Evolutionary conservation across 2,329 filamentous ascomycete species (phyloP).

Genomic region (Ophiocordyceps australis): DNA sequence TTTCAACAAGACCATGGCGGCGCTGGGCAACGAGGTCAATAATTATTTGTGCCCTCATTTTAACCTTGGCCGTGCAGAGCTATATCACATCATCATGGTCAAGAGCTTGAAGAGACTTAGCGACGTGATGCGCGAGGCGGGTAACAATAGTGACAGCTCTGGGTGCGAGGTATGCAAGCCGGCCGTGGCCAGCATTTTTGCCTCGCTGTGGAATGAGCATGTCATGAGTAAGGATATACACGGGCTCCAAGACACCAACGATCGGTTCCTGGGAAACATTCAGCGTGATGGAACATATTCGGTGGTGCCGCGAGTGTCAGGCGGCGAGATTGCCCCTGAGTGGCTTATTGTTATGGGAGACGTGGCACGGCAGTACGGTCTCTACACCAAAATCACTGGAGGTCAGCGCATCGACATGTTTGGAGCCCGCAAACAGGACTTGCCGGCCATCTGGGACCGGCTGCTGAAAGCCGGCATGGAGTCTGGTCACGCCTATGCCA

Average conservation of each 20-base stretch:
- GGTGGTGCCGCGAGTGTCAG: slow-evolving; percentile 67
- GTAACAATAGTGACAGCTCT: slow-evolving; percentile 50
- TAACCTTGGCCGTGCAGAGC: slow-evolving; percentile 62
- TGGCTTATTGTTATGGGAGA: slow-evolving; percentile 70
- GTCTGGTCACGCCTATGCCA: slow-evolving; percentile 79
- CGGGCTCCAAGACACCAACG: slow-evolving; percentile 80
- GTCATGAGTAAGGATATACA: slow-evolving; percentile 53
- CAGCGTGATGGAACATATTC: slow-evolving; percentile 85
- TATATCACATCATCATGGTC: slow-evolving; percentile 80
- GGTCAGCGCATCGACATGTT: slow-evolving; percentile 90
- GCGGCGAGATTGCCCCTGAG: slow-evolving; percentile 74
- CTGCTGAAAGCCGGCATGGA: slow-evolving; percentile 77
- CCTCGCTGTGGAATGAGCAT: slow-evolving; percentile 70
- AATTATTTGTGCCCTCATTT: slow-evolving; percentile 81
- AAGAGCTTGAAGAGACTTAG: slow-evolving; percentile 56
- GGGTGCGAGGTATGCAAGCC: slow-evolving; percentile 85
- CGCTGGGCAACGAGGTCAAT: slow-evolving; percentile 72
- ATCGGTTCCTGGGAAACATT: slow-evolving; percentile 75
- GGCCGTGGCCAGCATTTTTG: slow-evolving; percentile 60
- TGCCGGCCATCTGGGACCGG: slow-evolving; percentile 64
- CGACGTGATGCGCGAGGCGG: slow-evolving; percentile 63
- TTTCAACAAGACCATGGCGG: slow-evolving; percentile 75
- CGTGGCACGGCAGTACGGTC: slow-evolving; percentile 65
- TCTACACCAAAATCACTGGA: slow-evolving; percentile 87
- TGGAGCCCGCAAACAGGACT: slow-evolving; percentile 72